Evolutionary conservation across 345 rosid genomes (phyloP), one percentile per base, ranked within the genome.

Genomic region (Eutrema japonicum): DNA sequence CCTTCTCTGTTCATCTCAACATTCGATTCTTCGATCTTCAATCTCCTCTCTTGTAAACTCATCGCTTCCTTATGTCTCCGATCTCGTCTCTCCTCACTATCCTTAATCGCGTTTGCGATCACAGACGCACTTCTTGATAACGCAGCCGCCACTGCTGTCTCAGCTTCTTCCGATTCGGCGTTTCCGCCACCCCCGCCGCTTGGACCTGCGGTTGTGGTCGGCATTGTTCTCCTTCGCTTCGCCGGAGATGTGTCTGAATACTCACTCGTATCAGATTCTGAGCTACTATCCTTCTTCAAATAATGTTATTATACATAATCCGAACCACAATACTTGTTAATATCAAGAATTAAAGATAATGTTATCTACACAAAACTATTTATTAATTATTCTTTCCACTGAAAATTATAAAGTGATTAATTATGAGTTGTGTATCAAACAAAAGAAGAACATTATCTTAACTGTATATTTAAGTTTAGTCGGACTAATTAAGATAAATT

Each of bases 251-350:
- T 82, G 82, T 86, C 89, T 71, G 91, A 83, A 70, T 87, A 73
- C 84, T 86, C 96, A 79, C 86, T 87, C 26, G 93, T 81, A 78
- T 87, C 96, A 74, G 91, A 88, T 73, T 87, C 91, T 83, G 92
- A 85, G 80, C 84, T 83, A 76, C 72, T 83, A 79, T 68, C 86
- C 78, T 77, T 79, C 87, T 83, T 81, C 79, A 64, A 7, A 8
- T 10, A 55, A 2, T 12, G 22, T 59, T 61, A 56, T 70, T 13
- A 6, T 70, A 8, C 10, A 63, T 63, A 64, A 30, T 38, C 30
- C 65, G 1, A 43, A 60, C 62, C 54, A 49, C 52, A 47, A 27
- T 42, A 35, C 42, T 67, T 48, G 68, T 67, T 62, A 75, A 22
- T 67, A 58, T 42, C 22, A 59, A 13, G 11, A 8, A 42, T 42